Conservation (phyloP, 331 rosid genomes). For the Malus hybrid region DNA sequence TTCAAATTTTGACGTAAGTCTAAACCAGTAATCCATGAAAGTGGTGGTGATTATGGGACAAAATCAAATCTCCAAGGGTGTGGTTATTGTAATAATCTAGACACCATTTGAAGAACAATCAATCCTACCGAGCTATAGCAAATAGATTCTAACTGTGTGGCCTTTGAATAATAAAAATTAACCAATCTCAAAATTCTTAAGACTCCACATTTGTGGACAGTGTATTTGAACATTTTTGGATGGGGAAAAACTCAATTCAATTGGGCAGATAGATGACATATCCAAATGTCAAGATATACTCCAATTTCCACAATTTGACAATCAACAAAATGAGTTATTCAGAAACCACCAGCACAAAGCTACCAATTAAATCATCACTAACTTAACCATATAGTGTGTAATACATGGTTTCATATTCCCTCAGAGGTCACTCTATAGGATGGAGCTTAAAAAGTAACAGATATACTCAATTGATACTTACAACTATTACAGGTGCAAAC, state of each 20-base stretch:
- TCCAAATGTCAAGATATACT: neutral
- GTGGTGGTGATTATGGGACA: neutral
- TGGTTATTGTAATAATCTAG: neutral
- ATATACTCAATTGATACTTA: neutral
- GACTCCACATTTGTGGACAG: neutral
- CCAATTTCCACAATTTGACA: neutral
- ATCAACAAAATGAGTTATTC: neutral
- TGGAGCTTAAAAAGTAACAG: neutral
- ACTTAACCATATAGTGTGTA: neutral
- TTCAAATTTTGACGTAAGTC: neutral
- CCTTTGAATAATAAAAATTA: neutral
- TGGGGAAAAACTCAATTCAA: neutral
- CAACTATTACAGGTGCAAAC: neutral
- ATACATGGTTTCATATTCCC: neutral
- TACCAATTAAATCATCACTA: neutral
- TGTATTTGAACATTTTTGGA: neutral
- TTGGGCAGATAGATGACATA: neutral
- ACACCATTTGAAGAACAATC: neutral
- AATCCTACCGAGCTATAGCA: neutral
- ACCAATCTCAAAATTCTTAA: neutral
- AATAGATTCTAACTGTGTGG: neutral
- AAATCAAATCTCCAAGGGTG: neutral
- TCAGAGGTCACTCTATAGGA: neutral
- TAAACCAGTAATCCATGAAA: neutral
- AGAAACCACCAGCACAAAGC: neutral